Evolutionary conservation across 106 monocot genomes (phyloP).

Genomic region (Dioscorea alata): DNA sequence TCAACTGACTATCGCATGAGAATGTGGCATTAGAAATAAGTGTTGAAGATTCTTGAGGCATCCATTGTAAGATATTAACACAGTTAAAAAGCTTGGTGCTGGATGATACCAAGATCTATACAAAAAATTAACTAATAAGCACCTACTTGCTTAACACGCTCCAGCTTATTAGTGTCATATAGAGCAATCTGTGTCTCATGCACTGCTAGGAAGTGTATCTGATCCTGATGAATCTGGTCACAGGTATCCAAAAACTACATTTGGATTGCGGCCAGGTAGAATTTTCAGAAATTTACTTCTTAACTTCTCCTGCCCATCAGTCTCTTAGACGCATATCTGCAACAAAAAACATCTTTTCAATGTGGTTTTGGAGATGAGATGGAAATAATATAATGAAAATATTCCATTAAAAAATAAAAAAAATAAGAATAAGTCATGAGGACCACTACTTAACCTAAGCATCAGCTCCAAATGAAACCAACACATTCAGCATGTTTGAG

Average conservation of each 20-base stretch:
- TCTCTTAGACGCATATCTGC: conserved; percentile 74
- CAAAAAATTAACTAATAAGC: too few species aligned
- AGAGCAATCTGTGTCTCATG: conserved; percentile 87
- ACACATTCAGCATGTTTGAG: conserved; percentile 59
- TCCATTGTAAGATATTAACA: conserved; percentile 32
- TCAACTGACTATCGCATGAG: conserved; percentile 83
- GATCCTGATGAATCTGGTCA: conserved; percentile 83
- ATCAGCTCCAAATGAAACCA: conserved; percentile 91
- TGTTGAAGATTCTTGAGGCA: conserved; percentile 36
- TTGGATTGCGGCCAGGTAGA: conserved; percentile 51
- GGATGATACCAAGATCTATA: too few species aligned
- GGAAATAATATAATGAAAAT: background rate
- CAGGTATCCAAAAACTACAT: conserved; percentile 57
- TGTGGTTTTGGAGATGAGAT: too few species aligned
- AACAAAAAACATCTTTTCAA: conserved; percentile 4
- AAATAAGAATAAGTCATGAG: background rate
- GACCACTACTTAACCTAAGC: conserved; percentile 46
- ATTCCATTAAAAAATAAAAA: background rate
- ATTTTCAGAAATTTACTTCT: conserved; percentile 59
- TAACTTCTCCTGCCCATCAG: conserved; percentile 82
- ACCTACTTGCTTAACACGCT: conserved; percentile 63
- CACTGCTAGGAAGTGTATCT: conserved; percentile 75
- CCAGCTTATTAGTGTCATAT: conserved; percentile 64
- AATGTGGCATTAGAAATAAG: conserved; percentile 76
- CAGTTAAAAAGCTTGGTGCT: background rate